A percentile compares a stretch with the other conserved stretches of the same genome.
These are phyloP conservation scores for Mucor velutinosus DNA, from an alignment of 371 early-diverging fungal species.

Conservation along the genomic window DNA sequence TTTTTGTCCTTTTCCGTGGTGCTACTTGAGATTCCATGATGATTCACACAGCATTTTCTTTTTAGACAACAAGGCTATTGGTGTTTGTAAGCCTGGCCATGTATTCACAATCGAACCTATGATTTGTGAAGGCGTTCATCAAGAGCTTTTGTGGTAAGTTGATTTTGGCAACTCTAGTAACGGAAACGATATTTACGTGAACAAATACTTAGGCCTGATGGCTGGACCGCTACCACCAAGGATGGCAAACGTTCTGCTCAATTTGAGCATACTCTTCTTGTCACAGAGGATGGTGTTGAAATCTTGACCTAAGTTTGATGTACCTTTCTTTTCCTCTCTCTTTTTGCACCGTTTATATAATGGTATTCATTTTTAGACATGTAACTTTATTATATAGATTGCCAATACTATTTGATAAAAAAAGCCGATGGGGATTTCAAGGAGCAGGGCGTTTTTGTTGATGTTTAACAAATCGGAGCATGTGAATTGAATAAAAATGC, in stretches of 20 bases:
- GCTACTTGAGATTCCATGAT: neutral
- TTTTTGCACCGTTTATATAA: neutral
- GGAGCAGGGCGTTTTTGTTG: neutral
- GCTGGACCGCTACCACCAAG: slow-evolving; percentile 88
- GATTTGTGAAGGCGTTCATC: slow-evolving; percentile 82
- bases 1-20: neutral
- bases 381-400: neutral
- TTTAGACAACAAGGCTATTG: slow-evolving; percentile 90
- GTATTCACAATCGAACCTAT: slow-evolving; percentile 97
- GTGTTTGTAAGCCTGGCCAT: slow-evolving; percentile 92
- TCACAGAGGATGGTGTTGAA: slow-evolving; percentile 93
- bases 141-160: slow-evolving; percentile 47
- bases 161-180: neutral
- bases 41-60: neutral
- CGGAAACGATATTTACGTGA: neutral
- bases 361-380: neutral
- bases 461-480: slow-evolving; percentile 1
- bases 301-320: slow-evolving; percentile 69
- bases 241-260: slow-evolving; percentile 97
- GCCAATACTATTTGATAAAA: neutral
- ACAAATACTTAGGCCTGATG: slow-evolving; percentile 70
- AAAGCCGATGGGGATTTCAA: neutral
- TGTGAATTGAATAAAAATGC: neutral
- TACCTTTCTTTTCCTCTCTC: neutral
- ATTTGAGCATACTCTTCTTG: slow-evolving; percentile 97